Percentiles rank a stretch among this genome's conserved stretches.
Conservation (phyloP, 1,284 basidiomycete genomes). For the Clitocybe nebularis region DNA sequence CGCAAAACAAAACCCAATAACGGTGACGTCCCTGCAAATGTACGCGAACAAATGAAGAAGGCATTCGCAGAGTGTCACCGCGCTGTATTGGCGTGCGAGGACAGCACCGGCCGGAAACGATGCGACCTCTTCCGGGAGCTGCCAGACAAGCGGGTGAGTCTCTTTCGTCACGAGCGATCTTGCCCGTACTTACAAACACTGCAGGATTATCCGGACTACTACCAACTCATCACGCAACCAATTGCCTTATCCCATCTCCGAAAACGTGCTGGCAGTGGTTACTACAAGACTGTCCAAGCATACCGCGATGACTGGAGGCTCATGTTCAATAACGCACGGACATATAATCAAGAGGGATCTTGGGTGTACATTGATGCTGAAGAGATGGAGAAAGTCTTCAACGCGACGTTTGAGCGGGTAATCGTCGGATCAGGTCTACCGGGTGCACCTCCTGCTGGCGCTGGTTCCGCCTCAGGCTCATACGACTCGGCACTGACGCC, state of each 20-base stretch:
- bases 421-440: constrained; percentile 69
- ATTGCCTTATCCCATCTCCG: constrained; percentile 88
- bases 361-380: constrained; percentile 94
- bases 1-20: constrained; percentile 56
- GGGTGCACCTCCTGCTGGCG: constrained; percentile 48
- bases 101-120: constrained; percentile 70
- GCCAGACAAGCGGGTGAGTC: constrained; percentile 67
- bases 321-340: constrained; percentile 92
- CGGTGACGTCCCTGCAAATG: constrained; percentile 47
- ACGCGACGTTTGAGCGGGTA: constrained; percentile 55
- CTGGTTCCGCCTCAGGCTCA: constrained; percentile 41
- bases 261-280: constrained; percentile 70
- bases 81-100: constrained; percentile 75
- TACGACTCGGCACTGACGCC: constrained; percentile 70
- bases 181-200: constrained; percentile 8
- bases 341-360: constrained; percentile 85
- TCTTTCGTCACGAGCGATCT: constrained; percentile 1
- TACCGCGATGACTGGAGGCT: constrained; percentile 83
- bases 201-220: constrained; percentile 91
- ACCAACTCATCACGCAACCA: constrained; percentile 71
- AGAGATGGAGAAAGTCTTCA: constrained; percentile 86
- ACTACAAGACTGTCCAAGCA: constrained; percentile 73
- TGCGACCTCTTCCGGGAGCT: constrained; percentile 83
- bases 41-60: constrained; percentile 80
- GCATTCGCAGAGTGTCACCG: constrained; percentile 79